These are phyloP conservation scores for Malassezia obtusa DNA, from an alignment of 1,284 basidiomycete genomes.

Conservation along the genomic window DNA sequence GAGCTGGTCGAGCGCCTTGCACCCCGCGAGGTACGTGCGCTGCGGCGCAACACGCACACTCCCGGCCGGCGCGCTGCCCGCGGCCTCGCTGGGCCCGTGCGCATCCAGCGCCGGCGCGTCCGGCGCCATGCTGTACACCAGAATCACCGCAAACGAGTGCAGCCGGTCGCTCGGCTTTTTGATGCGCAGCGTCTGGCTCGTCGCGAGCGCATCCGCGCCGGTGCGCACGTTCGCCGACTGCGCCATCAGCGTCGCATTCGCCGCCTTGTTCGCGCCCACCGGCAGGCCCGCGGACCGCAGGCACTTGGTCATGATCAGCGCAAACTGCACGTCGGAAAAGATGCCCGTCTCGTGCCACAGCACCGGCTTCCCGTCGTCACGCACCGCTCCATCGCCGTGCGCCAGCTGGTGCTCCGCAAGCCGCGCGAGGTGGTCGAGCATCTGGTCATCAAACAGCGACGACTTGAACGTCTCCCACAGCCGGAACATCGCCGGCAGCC, in stretches of 20 bases:
- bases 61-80: conserved; percentile 49
- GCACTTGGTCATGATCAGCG: conserved; percentile 73
- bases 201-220: conserved; percentile 53
- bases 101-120: conserved; percentile 57
- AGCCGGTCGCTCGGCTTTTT: conserved; percentile 67
- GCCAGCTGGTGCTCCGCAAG: conserved; percentile 65
- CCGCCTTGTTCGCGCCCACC: conserved; percentile 53
- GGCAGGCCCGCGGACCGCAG: conserved; percentile 64
- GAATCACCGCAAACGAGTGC: conserved; percentile 67
- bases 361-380: conserved; percentile 27
- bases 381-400: background rate
- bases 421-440: conserved; percentile 69
- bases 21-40: conserved; percentile 60
- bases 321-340: conserved; percentile 77
- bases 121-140: conserved; percentile 81
- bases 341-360: conserved; percentile 70
- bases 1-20: conserved; percentile 76
- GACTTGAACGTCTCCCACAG: conserved; percentile 80
- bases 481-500: conserved; percentile 54
- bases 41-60: conserved; percentile 43
- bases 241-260: conserved; percentile 36
- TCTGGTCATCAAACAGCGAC: conserved; percentile 66
- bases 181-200: conserved; percentile 62
- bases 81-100: background rate
- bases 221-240: conserved; percentile 40